Evolutionary conservation across 495 filamentous ascomycete genomes (phyloP).

Genomic region (Daldinia grandis): DNA sequence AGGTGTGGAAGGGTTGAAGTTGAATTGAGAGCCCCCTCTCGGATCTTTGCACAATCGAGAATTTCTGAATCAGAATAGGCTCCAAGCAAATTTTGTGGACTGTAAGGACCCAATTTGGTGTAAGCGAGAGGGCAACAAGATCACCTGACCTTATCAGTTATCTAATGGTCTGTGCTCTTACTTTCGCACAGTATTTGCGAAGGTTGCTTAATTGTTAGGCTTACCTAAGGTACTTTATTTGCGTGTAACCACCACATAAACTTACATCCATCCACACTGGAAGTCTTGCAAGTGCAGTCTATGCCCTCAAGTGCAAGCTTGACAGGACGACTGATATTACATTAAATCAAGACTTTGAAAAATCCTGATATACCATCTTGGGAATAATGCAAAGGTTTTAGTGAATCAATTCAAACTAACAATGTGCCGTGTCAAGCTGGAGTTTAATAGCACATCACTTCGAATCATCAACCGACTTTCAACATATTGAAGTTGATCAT

Average conservation of each 20-base stretch:
- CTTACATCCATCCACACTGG: neutral
- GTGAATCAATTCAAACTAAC: too few relatives aligned
- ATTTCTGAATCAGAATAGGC: constrained; percentile 31
- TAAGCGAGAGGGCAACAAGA: constrained; percentile 44
- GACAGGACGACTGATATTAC: too few relatives aligned
- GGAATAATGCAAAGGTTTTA: too few relatives aligned
- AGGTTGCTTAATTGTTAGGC: neutral
- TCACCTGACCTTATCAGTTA: constrained; percentile 42
- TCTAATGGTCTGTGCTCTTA: constrained; percentile 1
- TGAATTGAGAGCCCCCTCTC: constrained; percentile 39
- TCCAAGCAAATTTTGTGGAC: constrained; percentile 41
- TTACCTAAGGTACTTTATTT: neutral
- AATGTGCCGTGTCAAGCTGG: too few relatives aligned
- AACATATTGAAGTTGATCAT: neutral
- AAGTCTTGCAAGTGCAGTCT: neutral
- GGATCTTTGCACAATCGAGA: constrained; percentile 36
- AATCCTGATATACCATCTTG: too few relatives aligned
- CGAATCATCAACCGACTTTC: too few relatives aligned
- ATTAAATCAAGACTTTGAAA: too few relatives aligned
- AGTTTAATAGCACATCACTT: neutral
- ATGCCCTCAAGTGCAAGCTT: too few relatives aligned
- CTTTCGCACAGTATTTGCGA: neutral
- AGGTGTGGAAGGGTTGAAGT: constrained; percentile 41
- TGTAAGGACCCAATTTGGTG: constrained; percentile 40
- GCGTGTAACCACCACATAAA: neutral